phyloP scores from a whole-genome alignment of 805 yeast species.

The Nematodospora valgi region DNA sequence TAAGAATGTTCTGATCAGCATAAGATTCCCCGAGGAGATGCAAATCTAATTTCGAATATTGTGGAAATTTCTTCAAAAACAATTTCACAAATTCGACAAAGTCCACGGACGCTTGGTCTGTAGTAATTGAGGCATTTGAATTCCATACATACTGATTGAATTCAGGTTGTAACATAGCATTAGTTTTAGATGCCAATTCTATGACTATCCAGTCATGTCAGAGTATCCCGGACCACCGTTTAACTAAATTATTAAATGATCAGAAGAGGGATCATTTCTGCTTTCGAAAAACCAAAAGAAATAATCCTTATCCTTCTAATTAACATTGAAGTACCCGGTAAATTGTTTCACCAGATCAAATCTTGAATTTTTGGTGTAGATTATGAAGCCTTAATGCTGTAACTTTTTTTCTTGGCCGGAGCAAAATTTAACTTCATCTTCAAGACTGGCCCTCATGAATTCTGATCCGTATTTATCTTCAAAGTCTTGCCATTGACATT shows the following conservation, averaged over 20 bases:
- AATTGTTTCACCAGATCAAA: constrained; percentile 30
- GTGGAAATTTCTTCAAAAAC: constrained; percentile 28
- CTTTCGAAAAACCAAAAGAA: constrained; percentile 38
- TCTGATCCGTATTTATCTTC: too few species aligned
- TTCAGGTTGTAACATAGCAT: constrained; percentile 14
- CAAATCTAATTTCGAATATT: constrained; percentile 18
- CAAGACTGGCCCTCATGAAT: too few species aligned
- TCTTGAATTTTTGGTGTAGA: constrained; percentile 24
- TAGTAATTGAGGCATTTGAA: constrained; percentile 19
- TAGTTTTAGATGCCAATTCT: constrained; percentile 19
- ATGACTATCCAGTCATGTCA: constrained; percentile 17
- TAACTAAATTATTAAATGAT: constrained; percentile 21
- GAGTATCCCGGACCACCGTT: constrained; percentile 24
- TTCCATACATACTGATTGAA: constrained; percentile 20
- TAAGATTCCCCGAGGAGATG: constrained; percentile 39
- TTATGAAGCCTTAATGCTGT: neutral
- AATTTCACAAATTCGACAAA: constrained; percentile 28
- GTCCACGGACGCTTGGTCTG: constrained; percentile 25
- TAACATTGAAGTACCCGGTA: constrained; percentile 27
- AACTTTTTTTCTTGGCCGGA: neutral
- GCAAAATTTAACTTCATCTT: too few species aligned
- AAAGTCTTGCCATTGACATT: too few species aligned
- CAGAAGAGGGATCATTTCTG: constrained; percentile 25
- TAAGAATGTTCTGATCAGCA: constrained; percentile 43
- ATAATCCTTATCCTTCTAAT: constrained; percentile 32